Base-by-base conservation (phyloP, 768 basidiomycete species). In the Chalciporus sphaerocephalus region DNA sequence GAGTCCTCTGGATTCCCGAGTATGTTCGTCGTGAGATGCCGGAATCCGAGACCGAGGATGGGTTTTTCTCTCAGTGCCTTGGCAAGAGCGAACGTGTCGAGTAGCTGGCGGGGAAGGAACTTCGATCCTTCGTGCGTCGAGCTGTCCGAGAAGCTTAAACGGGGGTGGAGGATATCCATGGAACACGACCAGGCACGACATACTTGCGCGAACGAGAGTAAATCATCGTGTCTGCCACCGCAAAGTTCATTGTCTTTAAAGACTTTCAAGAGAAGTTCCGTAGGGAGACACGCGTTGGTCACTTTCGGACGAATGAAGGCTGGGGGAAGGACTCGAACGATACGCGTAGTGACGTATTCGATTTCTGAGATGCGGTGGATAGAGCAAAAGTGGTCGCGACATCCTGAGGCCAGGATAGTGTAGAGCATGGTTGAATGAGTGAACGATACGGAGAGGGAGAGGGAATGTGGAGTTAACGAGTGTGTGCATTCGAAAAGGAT, bases 161-260 rank as follows among this genome's bases (percentile, higher is more conserved):
- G 42, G 17, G 50, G 16, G 17, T 48, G 55, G 22, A 59, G 50
- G 21, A 59, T 18, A 1, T 50, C 44, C 52, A 59, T 57, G 21
- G 58, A 58, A 23, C 58, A 59, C 13, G 52, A 42, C 58, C 58
- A 59, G 12, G 58, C 40, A 3, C 48, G 52, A 18, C 58, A 59
- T 3, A 57, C 58, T 11, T 57, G 58, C 12, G 58, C 58, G n/a
- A 60, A 59, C 0, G 58, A 60, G 2, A 59, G 40, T 7, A 59
- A 40, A 48, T 59, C 58, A 16, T 33, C 16, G 18, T 51, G 50
- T 58, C 58, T 60, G 12, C 42, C 60, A 24, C 47, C 18, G 2
- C 35, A 38, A 35, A 50, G 50, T 21, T 60, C 55, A 18, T 16
- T 16, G 25, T 60, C 58, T 7, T 43, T 25, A 8, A 59, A 59